Evolutionary conservation across 2,329 filamentous ascomycete species (phyloP).

Genomic region (Septoria linicola): DNA sequence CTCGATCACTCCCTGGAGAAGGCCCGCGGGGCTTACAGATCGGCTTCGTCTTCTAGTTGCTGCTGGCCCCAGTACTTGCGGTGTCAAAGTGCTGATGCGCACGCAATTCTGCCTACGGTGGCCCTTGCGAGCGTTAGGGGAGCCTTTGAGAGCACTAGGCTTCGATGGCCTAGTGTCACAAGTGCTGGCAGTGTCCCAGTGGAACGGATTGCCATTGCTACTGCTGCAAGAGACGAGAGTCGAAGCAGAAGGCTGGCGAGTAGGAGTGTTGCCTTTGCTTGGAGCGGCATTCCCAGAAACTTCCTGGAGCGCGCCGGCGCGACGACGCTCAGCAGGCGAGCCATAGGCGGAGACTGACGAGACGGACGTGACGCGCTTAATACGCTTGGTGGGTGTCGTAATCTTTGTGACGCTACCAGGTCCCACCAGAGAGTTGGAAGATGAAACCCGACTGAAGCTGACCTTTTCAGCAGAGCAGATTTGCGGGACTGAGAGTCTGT

Average conservation of each 20-base stretch:
- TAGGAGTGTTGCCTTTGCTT: conserved; percentile 29
- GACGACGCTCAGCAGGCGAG: conserved; percentile 42
- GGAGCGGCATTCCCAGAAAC: conserved; percentile 35
- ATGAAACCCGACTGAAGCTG: conserved; percentile 39
- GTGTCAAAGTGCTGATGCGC: conserved; percentile 45
- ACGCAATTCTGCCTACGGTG: conserved; percentile 48
- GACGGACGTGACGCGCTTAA: conserved; percentile 32
- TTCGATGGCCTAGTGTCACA: conserved; percentile 34
- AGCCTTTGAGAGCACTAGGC: conserved; percentile 47
- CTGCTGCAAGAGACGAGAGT: conserved; percentile 42
- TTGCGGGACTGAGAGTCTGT: conserved; percentile 35
- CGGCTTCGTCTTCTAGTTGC: conserved; percentile 28
- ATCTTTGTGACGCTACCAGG: conserved; percentile 33
- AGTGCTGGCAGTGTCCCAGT: conserved; percentile 42
- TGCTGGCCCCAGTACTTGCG: conserved; percentile 43
- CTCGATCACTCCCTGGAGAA: conserved; percentile 43
- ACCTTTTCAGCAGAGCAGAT: conserved; percentile 39
- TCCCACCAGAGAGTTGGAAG: conserved; percentile 28
- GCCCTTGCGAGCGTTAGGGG: conserved; percentile 46
- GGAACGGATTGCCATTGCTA: conserved; percentile 49
- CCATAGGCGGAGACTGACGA: conserved; percentile 35
- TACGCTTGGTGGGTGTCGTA: conserved; percentile 37
- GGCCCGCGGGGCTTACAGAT: conserved; percentile 36
- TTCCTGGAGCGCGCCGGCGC: conserved; percentile 34
- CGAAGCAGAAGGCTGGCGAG: conserved; percentile 42